A percentile compares a stretch with the other conserved stretches of the same genome.
These are phyloP conservation scores for Tolypocladium capitatum DNA, from an alignment of 2,329 filamentous ascomycete genomes.

Conservation along the genomic window DNA sequence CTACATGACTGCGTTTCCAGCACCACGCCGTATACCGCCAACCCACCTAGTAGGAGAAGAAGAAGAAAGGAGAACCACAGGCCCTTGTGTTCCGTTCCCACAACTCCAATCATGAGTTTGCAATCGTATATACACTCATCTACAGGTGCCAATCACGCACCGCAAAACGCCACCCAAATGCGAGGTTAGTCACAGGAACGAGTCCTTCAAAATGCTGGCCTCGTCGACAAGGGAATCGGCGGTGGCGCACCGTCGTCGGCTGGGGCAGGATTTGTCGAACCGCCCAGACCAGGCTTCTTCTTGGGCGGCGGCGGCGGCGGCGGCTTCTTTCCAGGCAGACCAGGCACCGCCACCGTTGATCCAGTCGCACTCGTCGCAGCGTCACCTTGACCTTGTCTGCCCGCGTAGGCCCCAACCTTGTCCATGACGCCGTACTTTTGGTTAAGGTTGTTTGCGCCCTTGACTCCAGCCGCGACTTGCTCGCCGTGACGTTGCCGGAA, in stretches of 20 bases:
- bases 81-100: neutral
- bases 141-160: neutral
- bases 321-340: slow-evolving; percentile 35
- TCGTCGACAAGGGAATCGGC: slow-evolving; percentile 38
- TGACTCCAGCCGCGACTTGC: slow-evolving; percentile 47
- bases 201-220: slow-evolving; percentile 28
- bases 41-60: slow-evolving; percentile 4
- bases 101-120: neutral
- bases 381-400: slow-evolving; percentile 6
- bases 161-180: neutral
- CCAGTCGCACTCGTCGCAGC: neutral
- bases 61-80: slow-evolving; percentile 1
- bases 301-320: slow-evolving; percentile 37
- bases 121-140: neutral
- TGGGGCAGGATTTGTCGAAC: slow-evolving; percentile 4
- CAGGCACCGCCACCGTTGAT: slow-evolving; percentile 1
- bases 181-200: neutral
- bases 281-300: slow-evolving; percentile 32
- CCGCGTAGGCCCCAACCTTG: slow-evolving; percentile 18
- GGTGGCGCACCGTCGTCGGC: slow-evolving; percentile 27
- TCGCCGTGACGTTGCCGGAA: slow-evolving; percentile 60
- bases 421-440: slow-evolving; percentile 46
- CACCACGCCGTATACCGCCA: slow-evolving; percentile 5
- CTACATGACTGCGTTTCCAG: slow-evolving; percentile 1
- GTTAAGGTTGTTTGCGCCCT: slow-evolving; percentile 42